Evolutionary conservation across 371 early-diverging fungal species (phyloP).

Genomic region (Lichtheimia ramosa): DNA sequence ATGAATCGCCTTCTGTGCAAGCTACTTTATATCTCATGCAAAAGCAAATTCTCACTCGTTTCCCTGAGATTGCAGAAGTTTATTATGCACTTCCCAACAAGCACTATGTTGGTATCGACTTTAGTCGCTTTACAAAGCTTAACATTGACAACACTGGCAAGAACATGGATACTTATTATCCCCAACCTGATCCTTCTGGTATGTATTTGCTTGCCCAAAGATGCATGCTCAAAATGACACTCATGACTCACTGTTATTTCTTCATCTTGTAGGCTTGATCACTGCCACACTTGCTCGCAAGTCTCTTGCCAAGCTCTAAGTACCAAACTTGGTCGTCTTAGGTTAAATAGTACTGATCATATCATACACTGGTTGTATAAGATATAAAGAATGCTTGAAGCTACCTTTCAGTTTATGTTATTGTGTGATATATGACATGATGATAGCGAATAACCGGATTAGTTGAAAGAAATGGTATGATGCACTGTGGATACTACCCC

Average conservation of each 20-base stretch:
- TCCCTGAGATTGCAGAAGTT: conserved; percentile 64
- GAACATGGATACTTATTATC: conserved; percentile 73
- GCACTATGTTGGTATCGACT: conserved; percentile 79
- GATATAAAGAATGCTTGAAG: too few relatives aligned
- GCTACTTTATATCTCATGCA: conserved; percentile 76
- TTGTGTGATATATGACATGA: too few relatives aligned
- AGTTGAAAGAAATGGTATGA: too few relatives aligned
- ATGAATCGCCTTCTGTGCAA: conserved; percentile 75
- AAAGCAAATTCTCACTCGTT: conserved; percentile 60
- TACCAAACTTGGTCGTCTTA: too few relatives aligned
- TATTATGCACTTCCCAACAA: conserved; percentile 83
- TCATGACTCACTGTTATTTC: too few relatives aligned
- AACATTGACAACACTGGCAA: conserved; percentile 72
- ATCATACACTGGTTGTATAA: too few relatives aligned
- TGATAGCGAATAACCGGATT: too few relatives aligned
- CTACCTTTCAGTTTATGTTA: too few relatives aligned
- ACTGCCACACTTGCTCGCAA: conserved; percentile 73
- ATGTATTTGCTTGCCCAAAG: too few relatives aligned
- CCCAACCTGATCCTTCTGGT: conserved; percentile 78
- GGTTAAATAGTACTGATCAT: too few relatives aligned
- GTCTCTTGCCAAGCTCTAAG: conserved; percentile 43
- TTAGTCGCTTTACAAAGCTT: conserved; percentile 53
- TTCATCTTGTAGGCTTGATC: conserved; percentile 34
- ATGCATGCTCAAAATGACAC: too few relatives aligned
- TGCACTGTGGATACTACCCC: too few relatives aligned